Evolutionary conservation across 306 rosid genomes (phyloP), one percentile per base, ranked within the genome.

Genomic region (Arachis stenosperma): DNA sequence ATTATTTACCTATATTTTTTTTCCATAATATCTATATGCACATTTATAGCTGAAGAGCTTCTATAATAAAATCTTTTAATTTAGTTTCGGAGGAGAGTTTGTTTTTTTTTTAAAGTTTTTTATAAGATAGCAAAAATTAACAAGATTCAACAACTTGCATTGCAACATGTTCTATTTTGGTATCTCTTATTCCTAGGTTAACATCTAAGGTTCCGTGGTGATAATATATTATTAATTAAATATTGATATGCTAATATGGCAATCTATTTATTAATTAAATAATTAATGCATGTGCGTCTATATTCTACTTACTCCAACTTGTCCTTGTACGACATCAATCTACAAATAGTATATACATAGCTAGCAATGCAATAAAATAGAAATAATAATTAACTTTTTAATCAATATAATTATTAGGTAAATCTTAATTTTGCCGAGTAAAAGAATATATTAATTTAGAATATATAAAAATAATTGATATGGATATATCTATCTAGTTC

Each of bases 401-500:
- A 65, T 54, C 33, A 52, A 12, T 9, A 69, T 69, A 52, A 69
- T 42, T 14, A 69, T 64, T 33, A 50, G 14, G 73, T 42, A 43
- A 65, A 30, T 17, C 9, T 58, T 66, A 52, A 70, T 50, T 58
- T 59, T 74, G 71, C 65, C 50, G 50, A 65, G 75, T 46, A 48
- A 65, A 79, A 65, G 78, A 52, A 71, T 43, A 80, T n/a, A 72
- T 59, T 6, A 36, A 61, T 77, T 17, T 53, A 22, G 65, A 64
- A 8, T 22, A 41, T 44, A 33, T 33, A 33, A 68, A 13, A 5
- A 54, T 52, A 53, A 74, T 70, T 43, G 75, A 59, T 74, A 78
- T 82, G 8, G 46, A 67, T 13, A 74, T 22, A 22, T 22, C 27
- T 22, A 22, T 22, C 27, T 1, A 22, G 27, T 22, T 22, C n/a